Percentiles rank a stretch among this genome's conserved stretches.
These are phyloP conservation scores for Erythrophleum ivorense DNA, from an alignment of 331 rosid genomes.

Conservation along the genomic window DNA sequence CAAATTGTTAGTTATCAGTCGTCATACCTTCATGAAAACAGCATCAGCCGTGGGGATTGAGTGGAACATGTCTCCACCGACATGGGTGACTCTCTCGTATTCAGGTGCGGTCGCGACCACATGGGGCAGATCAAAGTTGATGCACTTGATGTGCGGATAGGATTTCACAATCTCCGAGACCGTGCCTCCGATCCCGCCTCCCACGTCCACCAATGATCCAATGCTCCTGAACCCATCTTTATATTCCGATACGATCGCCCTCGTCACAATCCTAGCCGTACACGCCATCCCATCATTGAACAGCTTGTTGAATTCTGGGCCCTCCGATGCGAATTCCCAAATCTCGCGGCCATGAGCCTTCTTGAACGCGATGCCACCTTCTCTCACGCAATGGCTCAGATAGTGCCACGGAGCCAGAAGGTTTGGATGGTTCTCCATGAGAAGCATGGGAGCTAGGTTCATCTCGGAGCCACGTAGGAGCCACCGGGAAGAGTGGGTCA, in stretches of 20 bases:
- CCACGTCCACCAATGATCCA: conserved; percentile 52
- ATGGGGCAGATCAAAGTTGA: conserved; percentile 56
- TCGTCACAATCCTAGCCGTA: conserved; percentile 39
- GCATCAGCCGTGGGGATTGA: conserved; percentile 53
- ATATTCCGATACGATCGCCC: conserved; percentile 35
- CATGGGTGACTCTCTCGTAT: conserved; percentile 45
- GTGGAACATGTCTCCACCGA: conserved; percentile 60
- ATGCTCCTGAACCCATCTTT: conserved; percentile 41
- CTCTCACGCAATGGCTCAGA: conserved; percentile 44
- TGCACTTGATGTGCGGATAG: conserved; percentile 50
- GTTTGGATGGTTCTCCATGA: conserved; percentile 44
- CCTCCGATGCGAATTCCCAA: conserved; percentile 47
- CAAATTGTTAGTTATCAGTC: not conserved
- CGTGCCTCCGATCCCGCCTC: conserved; percentile 57
- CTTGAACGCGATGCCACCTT: conserved; percentile 43
- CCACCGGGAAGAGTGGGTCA: conserved; percentile 54
- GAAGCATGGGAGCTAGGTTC: conserved; percentile 46
- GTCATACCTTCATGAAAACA: conserved; percentile 53
- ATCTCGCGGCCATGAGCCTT: conserved; percentile 47
- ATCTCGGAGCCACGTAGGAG: conserved; percentile 40
- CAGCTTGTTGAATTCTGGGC: conserved; percentile 44
- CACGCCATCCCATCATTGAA: conserved; percentile 57
- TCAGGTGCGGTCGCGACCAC: conserved; percentile 45
- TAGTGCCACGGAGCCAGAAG: conserved; percentile 50
- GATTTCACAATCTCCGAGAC: conserved; percentile 49